phyloP scores from a whole-genome alignment of 2,329 filamentous ascomycete species.

The Periconia sp. region DNA sequence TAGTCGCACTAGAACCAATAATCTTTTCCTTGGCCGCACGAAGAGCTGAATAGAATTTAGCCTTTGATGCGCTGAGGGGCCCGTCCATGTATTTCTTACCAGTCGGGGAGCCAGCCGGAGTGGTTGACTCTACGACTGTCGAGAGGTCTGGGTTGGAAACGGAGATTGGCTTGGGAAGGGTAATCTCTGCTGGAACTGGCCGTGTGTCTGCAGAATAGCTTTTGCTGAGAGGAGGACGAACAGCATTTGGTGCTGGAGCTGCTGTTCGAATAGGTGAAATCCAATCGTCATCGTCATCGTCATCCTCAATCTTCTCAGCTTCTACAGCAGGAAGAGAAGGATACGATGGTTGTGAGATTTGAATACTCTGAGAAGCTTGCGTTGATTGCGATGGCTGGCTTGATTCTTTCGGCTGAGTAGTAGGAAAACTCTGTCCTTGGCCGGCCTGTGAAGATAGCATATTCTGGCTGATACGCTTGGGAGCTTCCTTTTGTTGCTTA shows the following conservation, averaged over 20 bases:
- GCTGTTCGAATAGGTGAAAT: slow-evolving; percentile 60
- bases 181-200: slow-evolving; percentile 45
- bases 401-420: slow-evolving; percentile 48
- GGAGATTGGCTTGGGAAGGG: slow-evolving; percentile 54
- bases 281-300: slow-evolving; percentile 63
- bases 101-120: slow-evolving; percentile 62
- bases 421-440: slow-evolving; percentile 29
- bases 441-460: slow-evolving; percentile 38
- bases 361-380: slow-evolving; percentile 28
- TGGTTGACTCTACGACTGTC: slow-evolving; percentile 56
- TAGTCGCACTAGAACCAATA: slow-evolving; percentile 71
- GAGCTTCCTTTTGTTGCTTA: slow-evolving; percentile 55
- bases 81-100: slow-evolving; percentile 68
- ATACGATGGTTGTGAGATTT: slow-evolving; percentile 45
- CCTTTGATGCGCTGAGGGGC: slow-evolving; percentile 89
- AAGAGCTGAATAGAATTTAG: slow-evolving; percentile 87
- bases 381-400: slow-evolving; percentile 19
- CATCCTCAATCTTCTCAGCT: slow-evolving; percentile 24
- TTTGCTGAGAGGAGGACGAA: slow-evolving; percentile 63
- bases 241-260: slow-evolving; percentile 26
- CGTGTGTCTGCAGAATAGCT: slow-evolving; percentile 63
- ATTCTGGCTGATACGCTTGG: slow-evolving; percentile 45
- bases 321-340: slow-evolving; percentile 46
- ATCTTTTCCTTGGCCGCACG: slow-evolving; percentile 87
- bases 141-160: slow-evolving; percentile 52